Percentiles rank a stretch among this genome's conserved stretches.
Evolutionary conservation across 2,329 filamentous ascomycete species (phyloP).

Genomic region (Hymenoscyphus occultus): DNA sequence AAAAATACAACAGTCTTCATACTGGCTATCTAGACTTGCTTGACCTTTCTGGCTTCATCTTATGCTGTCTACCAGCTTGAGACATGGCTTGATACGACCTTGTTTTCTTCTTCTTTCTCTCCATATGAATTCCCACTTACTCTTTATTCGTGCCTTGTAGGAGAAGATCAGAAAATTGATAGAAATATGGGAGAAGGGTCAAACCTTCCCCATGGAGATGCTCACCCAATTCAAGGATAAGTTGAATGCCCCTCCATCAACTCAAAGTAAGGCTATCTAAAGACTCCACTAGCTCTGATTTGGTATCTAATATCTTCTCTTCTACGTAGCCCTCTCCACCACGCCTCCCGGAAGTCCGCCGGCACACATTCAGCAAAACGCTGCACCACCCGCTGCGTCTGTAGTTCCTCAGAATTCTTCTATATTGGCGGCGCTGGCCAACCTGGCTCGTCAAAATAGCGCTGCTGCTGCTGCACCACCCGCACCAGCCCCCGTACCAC

Average conservation of each 20-base stretch:
- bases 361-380: constrained; percentile 40
- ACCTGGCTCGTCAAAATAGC: constrained; percentile 73
- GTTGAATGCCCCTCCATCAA: constrained; percentile 52
- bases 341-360: constrained; percentile 63
- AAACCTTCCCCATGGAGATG: constrained; percentile 81
- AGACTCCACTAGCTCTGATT: constrained; percentile 14
- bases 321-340: constrained; percentile 60
- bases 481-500: constrained; percentile 30
- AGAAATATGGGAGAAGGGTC: constrained; percentile 96
- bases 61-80: background rate
- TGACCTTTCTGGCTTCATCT: background rate
- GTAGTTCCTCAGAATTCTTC: constrained; percentile 40
- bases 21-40: background rate
- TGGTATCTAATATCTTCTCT: constrained; percentile 39
- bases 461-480: constrained; percentile 39
- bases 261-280: constrained; percentile 59
- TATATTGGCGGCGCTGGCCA: constrained; percentile 76
- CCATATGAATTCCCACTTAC: constrained; percentile 44
- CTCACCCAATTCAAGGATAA: constrained; percentile 80
- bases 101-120: background rate
- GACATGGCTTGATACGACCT: background rate
- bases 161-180: constrained; percentile 94
- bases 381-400: constrained; percentile 40
- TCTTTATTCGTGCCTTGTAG: constrained; percentile 55
- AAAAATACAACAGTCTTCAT: constrained; percentile 15